Conservation (phyloP, 2,329 filamentous ascomycete genomes). For the Penicillium janthinellum region DNA sequence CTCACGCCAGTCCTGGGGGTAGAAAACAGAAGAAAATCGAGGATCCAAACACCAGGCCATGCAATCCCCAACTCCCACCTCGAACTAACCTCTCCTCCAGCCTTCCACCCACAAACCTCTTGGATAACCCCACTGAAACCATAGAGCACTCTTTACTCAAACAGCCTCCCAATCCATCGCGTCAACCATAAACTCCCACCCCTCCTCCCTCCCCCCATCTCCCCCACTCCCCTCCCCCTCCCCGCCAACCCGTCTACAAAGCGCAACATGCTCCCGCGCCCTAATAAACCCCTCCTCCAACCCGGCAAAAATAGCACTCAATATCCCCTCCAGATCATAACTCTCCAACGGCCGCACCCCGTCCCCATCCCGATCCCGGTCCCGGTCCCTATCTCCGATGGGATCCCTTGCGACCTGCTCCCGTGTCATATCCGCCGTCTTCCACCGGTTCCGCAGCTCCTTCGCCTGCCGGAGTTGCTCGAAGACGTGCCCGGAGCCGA, state of each 20-base stretch:
- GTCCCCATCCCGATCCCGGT: conserved; percentile 21
- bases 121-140: too few species aligned
- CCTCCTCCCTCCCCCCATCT: conserved; percentile 42
- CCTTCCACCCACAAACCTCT: too few species aligned
- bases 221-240: background rate
- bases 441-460: conserved; percentile 72
- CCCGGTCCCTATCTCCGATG: conserved; percentile 10
- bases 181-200: conserved; percentile 62
- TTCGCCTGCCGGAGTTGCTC: conserved; percentile 67
- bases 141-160: conserved; percentile 3
- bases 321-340: conserved; percentile 64
- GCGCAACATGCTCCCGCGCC: conserved; percentile 50
- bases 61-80: background rate
- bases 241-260: conserved; percentile 27
- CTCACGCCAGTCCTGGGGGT: background rate
- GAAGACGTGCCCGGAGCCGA: conserved; percentile 60
- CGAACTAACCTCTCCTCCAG: background rate
- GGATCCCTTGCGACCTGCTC: conserved; percentile 28
- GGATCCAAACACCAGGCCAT: conserved; percentile 11
- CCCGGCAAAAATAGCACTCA: conserved; percentile 59
- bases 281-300: conserved; percentile 61
- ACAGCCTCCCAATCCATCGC: conserved; percentile 61
- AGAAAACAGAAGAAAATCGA: background rate
- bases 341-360: conserved; percentile 52
- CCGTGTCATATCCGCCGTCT: conserved; percentile 59